These are phyloP conservation scores for Fusarium transvaalense DNA, from an alignment of 2,329 filamentous ascomycete genomes.

Conservation along the genomic window DNA sequence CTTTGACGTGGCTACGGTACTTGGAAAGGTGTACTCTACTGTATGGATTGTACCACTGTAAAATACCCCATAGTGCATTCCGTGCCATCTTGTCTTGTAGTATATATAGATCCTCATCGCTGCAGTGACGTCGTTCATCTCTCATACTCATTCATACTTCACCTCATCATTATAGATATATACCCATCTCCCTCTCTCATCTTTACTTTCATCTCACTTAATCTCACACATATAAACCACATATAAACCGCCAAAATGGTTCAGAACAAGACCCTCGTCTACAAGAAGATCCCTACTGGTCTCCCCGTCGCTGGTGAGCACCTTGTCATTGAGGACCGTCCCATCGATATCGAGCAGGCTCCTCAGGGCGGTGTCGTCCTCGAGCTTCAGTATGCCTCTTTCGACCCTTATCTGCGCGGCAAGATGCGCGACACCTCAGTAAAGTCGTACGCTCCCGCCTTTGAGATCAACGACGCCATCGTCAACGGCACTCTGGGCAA, in stretches of 20 bases:
- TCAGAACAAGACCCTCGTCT: slow-evolving; percentile 80
- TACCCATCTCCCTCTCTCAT: not conserved
- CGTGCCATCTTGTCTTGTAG: not conserved
- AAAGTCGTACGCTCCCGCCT: slow-evolving; percentile 70
- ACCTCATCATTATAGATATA: not conserved
- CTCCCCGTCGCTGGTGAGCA: slow-evolving; percentile 78
- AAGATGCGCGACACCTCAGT: slow-evolving; percentile 73
- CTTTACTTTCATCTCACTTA: not conserved
- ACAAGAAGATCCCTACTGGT: slow-evolving; percentile 75
- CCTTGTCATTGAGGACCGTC: slow-evolving; percentile 73
- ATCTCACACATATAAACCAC: not conserved
- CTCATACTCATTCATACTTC: slow-evolving; percentile 2
- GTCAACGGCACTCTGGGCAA: slow-evolving; percentile 73
- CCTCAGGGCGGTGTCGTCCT: slow-evolving; percentile 75
- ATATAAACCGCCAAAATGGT: slow-evolving; percentile 49
- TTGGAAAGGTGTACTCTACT: not conserved
- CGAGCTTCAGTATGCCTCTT: slow-evolving; percentile 79
- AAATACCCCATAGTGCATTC: not conserved
- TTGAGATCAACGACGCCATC: slow-evolving; percentile 72
- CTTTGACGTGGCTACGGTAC: slow-evolving; percentile 19
- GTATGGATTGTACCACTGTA: not conserved
- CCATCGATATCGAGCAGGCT: slow-evolving; percentile 72
- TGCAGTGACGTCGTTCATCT: slow-evolving; percentile 26
- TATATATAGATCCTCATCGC: slow-evolving; percentile 21
- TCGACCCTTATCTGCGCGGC: slow-evolving; percentile 87